A percentile compares a stretch with the other conserved stretches of the same genome.
phyloP scores from a whole-genome alignment of 2,329 filamentous ascomycete species.

The Elsinoe batatas region DNA sequence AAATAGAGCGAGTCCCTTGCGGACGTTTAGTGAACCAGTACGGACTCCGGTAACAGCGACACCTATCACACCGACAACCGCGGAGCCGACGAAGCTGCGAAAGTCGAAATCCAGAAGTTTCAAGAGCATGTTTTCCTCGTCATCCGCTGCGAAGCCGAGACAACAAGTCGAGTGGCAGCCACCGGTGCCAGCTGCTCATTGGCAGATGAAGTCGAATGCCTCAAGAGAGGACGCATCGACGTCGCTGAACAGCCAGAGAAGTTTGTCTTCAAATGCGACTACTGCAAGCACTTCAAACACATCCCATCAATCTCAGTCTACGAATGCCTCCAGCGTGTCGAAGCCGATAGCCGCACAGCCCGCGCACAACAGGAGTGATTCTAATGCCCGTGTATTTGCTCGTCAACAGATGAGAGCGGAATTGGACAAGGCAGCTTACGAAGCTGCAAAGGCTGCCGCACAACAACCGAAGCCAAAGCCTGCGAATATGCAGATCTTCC shows the following conservation, averaged over 20 bases:
- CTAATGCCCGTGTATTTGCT: not conserved
- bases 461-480: not conserved
- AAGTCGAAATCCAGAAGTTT: slow-evolving; percentile 7
- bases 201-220: not conserved
- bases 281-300: slow-evolving; percentile 11
- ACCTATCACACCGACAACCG: not conserved
- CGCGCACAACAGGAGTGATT: not conserved
- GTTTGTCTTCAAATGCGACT: not conserved
- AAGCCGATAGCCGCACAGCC: not conserved
- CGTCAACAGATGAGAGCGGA: slow-evolving; percentile 6
- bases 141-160: not conserved
- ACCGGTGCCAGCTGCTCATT: slow-evolving; percentile 3
- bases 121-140: slow-evolving; percentile 10
- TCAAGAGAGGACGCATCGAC: slow-evolving; percentile 2
- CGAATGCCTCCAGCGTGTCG: slow-evolving; percentile 1
- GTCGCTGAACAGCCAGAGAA: not conserved
- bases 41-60: not conserved
- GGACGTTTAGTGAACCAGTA: slow-evolving; percentile 10
- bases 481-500: slow-evolving; percentile 5
- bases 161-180: not conserved
- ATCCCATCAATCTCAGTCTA: slow-evolving; percentile 9
- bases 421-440: not conserved
- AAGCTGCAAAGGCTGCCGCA: not conserved
- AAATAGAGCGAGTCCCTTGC: not conserved
- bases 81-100: slow-evolving; percentile 4